Evolutionary conservation across 1,284 basidiomycete genomes (phyloP).

Genomic region (Cystobasidium slooffiae): DNA sequence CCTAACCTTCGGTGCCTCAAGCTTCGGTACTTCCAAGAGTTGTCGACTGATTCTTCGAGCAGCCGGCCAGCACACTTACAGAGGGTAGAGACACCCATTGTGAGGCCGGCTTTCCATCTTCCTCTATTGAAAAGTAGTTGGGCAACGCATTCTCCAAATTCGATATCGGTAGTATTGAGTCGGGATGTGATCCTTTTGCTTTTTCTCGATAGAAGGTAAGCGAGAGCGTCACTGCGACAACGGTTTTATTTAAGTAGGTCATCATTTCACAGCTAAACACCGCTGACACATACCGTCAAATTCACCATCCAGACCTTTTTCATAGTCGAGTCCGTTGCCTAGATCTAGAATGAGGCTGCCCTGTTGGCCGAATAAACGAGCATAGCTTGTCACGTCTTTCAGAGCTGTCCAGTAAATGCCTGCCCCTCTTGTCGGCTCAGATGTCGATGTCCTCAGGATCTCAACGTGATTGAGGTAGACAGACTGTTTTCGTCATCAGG

Average conservation of each 20-base stretch:
- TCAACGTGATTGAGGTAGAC: slow-evolving; percentile 10
- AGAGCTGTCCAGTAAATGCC: slow-evolving; percentile 49
- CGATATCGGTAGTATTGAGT: background rate
- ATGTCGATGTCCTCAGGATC: slow-evolving; percentile 47
- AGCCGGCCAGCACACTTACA: background rate
- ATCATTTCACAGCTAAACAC: no score
- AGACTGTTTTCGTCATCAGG: slow-evolving; percentile 40
- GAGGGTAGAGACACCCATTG: slow-evolving; percentile 38
- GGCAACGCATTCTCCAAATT: slow-evolving; percentile 43
- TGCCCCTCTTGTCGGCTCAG: slow-evolving; percentile 47
- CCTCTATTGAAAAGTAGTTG: slow-evolving; percentile 50
- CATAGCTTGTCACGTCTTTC: slow-evolving; percentile 48
- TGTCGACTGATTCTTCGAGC: no score
- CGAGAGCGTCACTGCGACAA: background rate
- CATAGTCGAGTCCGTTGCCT: background rate
- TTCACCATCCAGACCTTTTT: background rate
- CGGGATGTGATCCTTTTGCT: background rate
- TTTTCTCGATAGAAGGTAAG: background rate
- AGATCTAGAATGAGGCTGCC: slow-evolving; percentile 42
- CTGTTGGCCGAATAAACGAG: slow-evolving; percentile 43
- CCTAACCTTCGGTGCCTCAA: no score
- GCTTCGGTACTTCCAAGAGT: no score
- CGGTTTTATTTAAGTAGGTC: background rate
- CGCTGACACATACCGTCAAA: background rate
- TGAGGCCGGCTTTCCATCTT: slow-evolving; percentile 56